A percentile compares a stretch with the other conserved stretches of the same genome.
phyloP scores from a whole-genome alignment of 768 basidiomycete genomes.

The Wakefieldia striispora region DNA sequence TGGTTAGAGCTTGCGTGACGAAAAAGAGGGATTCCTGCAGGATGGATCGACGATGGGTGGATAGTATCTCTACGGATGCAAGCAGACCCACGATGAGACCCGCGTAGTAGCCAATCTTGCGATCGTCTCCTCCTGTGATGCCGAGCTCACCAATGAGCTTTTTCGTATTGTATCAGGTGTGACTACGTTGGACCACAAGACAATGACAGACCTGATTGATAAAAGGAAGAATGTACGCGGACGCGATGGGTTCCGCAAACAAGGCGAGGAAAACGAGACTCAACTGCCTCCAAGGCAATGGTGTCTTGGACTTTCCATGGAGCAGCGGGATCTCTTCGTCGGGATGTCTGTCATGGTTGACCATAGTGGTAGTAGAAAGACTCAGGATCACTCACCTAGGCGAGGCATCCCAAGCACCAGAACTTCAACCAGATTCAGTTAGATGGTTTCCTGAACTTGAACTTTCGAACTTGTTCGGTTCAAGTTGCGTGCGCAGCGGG shows the following conservation, averaged over 20 bases:
- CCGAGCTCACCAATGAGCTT: conserved; percentile 61
- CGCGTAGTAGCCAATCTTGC: conserved; percentile 67
- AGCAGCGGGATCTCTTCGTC: conserved; percentile 47
- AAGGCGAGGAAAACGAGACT: conserved; percentile 46
- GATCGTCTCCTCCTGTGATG: conserved; percentile 62
- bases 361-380: conserved; percentile 4
- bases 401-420: too few species aligned
- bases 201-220: conserved; percentile 49
- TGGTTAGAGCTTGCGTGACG: conserved; percentile 51
- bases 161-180: conserved; percentile 14
- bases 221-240: conserved; percentile 59
- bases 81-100: conserved; percentile 49
- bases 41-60: not conserved
- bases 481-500: too few species aligned
- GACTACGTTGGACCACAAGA: too few species aligned
- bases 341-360: conserved; percentile 40
- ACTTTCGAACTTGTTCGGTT: too few species aligned
- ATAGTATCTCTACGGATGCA: too few species aligned
- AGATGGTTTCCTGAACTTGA: too few species aligned
- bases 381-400: too few species aligned
- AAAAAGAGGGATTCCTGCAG: conserved; percentile 62
- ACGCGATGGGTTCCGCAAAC: conserved; percentile 53
- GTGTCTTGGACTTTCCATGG: conserved; percentile 34
- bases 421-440: too few species aligned
- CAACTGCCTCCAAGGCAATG: conserved; percentile 53